These are phyloP conservation scores for Emergomyces africanus DNA, from an alignment of 2,329 filamentous ascomycete species.

Conservation along the genomic window DNA sequence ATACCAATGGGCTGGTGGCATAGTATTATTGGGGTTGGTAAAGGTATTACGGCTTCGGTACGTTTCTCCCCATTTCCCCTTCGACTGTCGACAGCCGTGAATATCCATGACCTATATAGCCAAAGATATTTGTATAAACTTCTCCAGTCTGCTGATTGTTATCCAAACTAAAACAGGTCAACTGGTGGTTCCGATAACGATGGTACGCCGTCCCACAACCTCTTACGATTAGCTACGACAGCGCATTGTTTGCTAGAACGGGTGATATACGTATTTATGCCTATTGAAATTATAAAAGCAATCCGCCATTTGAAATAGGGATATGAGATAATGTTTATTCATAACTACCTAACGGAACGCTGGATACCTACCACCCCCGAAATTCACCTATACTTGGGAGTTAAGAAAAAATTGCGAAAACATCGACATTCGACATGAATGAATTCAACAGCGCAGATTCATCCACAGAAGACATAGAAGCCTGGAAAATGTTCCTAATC, in stretches of 20 bases:
- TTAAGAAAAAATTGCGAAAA: neutral
- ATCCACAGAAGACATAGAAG: neutral
- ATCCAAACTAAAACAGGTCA: constrained; percentile 36
- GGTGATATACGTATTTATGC: neutral
- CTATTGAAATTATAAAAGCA: neutral
- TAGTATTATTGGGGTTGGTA: constrained; percentile 54
- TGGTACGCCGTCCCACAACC: neutral
- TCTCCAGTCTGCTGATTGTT: constrained; percentile 6
- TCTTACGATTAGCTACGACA: neutral
- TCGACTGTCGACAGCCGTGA: neutral
- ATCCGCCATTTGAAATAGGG: neutral
- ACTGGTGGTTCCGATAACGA: constrained; percentile 66
- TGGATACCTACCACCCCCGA: neutral
- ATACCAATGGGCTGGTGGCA: constrained; percentile 84
- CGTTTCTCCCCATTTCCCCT: constrained; percentile 13
- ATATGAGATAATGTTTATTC: neutral
- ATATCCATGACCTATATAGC: constrained; percentile 7
- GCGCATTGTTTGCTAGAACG: neutral
- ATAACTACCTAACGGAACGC: neutral
- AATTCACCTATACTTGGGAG: no score
- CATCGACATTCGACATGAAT: neutral
- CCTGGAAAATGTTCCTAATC: neutral
- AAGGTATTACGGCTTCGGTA: constrained; percentile 47
- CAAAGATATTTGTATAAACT: neutral
- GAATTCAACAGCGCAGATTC: neutral